Evolutionary conservation across 2,329 filamentous ascomycete species (phyloP).

Genomic region (Lasiodiplodia sp.): DNA sequence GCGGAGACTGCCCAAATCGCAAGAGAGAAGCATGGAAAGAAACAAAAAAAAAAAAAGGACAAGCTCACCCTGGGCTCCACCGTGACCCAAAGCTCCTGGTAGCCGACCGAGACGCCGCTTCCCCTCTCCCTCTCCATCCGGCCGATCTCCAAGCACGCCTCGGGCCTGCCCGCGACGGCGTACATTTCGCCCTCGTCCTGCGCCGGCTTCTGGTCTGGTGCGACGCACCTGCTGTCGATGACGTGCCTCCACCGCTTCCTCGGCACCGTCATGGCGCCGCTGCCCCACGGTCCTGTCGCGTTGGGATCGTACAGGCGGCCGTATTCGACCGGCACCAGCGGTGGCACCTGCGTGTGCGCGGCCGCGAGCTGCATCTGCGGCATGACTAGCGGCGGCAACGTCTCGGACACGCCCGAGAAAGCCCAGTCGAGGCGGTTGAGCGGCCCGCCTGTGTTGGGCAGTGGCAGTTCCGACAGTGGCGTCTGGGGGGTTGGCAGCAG

Average conservation of each 20-base stretch:
- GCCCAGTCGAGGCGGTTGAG: slow-evolving; percentile 66
- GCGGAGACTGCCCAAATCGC: not conserved
- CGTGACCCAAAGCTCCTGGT: slow-evolving; percentile 73
- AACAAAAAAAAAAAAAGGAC: not conserved
- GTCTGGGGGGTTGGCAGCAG: slow-evolving; percentile 39
- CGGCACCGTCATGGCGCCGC: not conserved
- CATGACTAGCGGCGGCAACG: not conserved
- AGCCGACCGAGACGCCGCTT: slow-evolving; percentile 59
- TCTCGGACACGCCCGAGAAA: slow-evolving; percentile 63
- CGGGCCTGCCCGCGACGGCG: slow-evolving; percentile 38
- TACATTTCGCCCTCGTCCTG: slow-evolving; percentile 66
- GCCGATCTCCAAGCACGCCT: slow-evolving; percentile 62
- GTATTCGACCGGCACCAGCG: slow-evolving; percentile 33
- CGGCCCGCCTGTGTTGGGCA: slow-evolving; percentile 39
- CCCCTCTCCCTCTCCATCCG: slow-evolving; percentile 63
- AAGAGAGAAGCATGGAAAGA: not conserved
- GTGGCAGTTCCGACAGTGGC: slow-evolving; percentile 20
- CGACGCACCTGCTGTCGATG: slow-evolving; percentile 62
- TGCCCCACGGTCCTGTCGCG: not conserved
- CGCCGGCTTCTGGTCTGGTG: slow-evolving; percentile 38
- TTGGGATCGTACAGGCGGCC: not conserved
- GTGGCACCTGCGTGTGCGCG: slow-evolving; percentile 19
- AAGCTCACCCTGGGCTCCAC: slow-evolving; percentile 44
- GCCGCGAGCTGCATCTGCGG: slow-evolving; percentile 29
- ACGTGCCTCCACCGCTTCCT: slow-evolving; percentile 64